Percentiles rank a stretch among this genome's conserved stretches.
phyloP scores from a whole-genome alignment of 768 basidiomycete species.

The Galerina marginata region DNA sequence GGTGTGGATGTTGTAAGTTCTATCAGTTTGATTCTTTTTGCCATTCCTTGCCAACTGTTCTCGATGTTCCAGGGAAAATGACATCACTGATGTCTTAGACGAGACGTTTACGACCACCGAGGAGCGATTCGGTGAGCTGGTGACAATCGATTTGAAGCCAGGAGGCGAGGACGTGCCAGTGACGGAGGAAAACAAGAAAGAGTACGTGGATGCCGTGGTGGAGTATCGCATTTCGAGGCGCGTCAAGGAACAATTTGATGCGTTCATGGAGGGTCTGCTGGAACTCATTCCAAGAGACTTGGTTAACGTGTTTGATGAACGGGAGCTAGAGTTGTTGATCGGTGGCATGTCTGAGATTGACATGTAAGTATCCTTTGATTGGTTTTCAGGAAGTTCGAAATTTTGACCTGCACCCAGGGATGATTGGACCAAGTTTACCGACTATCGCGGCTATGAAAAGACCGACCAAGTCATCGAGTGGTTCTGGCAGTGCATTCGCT shows the following conservation, averaged over 20 bases:
- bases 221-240: constrained; percentile 84
- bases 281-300: constrained; percentile 86
- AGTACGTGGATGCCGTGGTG: constrained; percentile 79
- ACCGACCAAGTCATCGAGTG: constrained; percentile 89
- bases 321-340: constrained; percentile 87
- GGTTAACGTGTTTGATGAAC: constrained; percentile 89
- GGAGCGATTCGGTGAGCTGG: constrained; percentile 76
- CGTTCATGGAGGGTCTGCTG: constrained; percentile 85
- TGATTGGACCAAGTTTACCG: constrained; percentile 94
- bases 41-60: not conserved
- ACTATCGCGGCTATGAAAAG: constrained; percentile 88
- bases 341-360: constrained; percentile 95
- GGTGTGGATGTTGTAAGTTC: constrained; percentile 74
- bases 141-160: constrained; percentile 69
- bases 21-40: not conserved
- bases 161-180: constrained; percentile 66
- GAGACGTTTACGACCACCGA: constrained; percentile 76
- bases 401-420: constrained; percentile 49
- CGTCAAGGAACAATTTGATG: constrained; percentile 82
- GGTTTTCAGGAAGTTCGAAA: constrained; percentile 8
- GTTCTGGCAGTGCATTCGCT: constrained; percentile 94
- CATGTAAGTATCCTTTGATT: constrained; percentile 52
- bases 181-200: constrained; percentile 78
- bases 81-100: constrained; percentile 76
- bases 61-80: constrained; percentile 59